These are phyloP conservation scores for Reticulomyxa filosa DNA, from an alignment of 78 protist species.

Conservation along the genomic window DNA sequence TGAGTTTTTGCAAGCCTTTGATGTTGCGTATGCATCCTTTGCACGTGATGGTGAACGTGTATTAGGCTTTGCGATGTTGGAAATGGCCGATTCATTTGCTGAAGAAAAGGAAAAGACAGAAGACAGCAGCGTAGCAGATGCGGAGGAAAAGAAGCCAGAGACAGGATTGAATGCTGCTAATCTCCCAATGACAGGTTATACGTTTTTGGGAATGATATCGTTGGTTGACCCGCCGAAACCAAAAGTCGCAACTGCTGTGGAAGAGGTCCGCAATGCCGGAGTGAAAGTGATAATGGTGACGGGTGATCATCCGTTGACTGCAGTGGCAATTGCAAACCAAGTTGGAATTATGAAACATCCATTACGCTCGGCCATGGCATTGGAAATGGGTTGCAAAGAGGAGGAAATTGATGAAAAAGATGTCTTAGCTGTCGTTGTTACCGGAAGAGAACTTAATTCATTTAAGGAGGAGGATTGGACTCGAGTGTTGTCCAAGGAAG, in stretches of 20 bases:
- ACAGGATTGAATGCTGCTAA: no score
- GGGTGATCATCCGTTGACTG: slow-evolving; percentile 94
- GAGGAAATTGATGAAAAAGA: no score
- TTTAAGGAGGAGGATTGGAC: no score
- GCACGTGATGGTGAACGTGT: slow-evolving; percentile 12
- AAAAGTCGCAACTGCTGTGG: slow-evolving; percentile 57
- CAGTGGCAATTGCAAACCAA: slow-evolving; percentile 68
- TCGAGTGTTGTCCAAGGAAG: no score
- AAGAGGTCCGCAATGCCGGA: slow-evolving; percentile 44
- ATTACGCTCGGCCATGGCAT: no score
- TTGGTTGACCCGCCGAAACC: slow-evolving; percentile 89
- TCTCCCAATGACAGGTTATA: neutral
- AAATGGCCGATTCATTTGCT: neutral
- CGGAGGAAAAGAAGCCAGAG: no score
- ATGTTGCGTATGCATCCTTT: no score
- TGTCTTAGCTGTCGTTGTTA: no score
- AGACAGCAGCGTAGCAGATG: neutral
- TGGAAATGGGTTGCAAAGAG: no score
- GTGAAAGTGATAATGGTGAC: slow-evolving; percentile 79
- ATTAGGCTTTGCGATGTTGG: neutral
- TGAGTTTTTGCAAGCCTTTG: no score
- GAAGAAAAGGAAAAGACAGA: neutral
- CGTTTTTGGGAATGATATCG: slow-evolving; percentile 21
- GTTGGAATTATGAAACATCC: no score
- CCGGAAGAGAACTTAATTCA: no score